A percentile compares a stretch with the other conserved stretches of the same genome.
Conservation (phyloP, 805 yeast genomes). For the Suhomyces sp. region DNA sequence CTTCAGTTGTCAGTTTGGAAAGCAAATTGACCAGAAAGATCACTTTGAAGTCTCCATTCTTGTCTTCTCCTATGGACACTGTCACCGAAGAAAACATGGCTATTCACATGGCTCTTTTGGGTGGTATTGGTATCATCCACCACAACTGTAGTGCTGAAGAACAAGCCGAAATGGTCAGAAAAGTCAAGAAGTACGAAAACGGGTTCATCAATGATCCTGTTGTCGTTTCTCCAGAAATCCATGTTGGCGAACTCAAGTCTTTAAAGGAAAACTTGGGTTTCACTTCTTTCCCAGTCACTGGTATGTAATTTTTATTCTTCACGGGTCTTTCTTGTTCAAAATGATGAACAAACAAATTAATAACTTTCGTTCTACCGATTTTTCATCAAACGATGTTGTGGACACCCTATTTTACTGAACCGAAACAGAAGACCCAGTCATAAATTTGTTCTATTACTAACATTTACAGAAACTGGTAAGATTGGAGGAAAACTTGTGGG, state of each 20-base stretch:
- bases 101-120: conserved; percentile 94
- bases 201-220: conserved; percentile 96
- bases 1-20: conserved; percentile 73
- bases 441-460: conserved; percentile 24
- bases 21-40: conserved; percentile 89
- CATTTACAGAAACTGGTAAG: conserved; percentile 71
- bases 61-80: conserved; percentile 99
- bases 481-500: conserved; percentile 90
- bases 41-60: conserved; percentile 88
- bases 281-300: conserved; percentile 98
- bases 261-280: conserved; percentile 78
- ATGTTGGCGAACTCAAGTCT: conserved; percentile 77
- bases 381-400: conserved; percentile 95
- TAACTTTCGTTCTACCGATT: conserved; percentile 99
- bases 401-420: conserved; percentile 47
- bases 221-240: conserved; percentile 69
- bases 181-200: conserved; percentile 95
- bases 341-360: conserved; percentile 56
- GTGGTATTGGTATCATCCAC: conserved; percentile 98
- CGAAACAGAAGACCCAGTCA: conserved; percentile 1
- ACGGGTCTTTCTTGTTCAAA: neutral
- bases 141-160: conserved; percentile 96
- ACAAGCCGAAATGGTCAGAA: conserved; percentile 97
- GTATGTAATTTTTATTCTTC: conserved; percentile 58
- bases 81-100: conserved; percentile 98